A percentile compares a stretch with the other conserved stretches of the same genome.
Evolutionary conservation across 208 protist species (phyloP).

Genomic region (Leptomonas seymouri): DNA sequence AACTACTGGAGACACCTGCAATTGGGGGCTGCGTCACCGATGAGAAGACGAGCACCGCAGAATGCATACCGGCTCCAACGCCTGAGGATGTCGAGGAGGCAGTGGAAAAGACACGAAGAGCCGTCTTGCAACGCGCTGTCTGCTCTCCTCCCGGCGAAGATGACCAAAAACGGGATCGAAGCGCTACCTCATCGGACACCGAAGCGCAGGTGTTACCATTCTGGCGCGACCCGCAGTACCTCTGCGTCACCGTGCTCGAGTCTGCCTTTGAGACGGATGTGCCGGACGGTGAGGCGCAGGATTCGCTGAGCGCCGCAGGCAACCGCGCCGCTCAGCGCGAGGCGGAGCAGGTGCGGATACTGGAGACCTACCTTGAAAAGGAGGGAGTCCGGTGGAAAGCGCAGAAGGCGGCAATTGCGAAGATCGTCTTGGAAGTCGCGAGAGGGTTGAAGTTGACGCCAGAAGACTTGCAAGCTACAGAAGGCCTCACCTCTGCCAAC

Average conservation of each 20-base stretch:
- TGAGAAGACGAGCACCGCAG: not conserved
- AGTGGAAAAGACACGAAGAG: constrained; percentile 35
- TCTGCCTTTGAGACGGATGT: constrained; percentile 76
- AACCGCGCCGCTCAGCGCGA: constrained; percentile 48
- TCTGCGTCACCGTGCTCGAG: constrained; percentile 84
- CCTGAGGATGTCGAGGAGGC: constrained; percentile 35
- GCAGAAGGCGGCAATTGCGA: constrained; percentile 74
- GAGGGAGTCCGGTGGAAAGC: constrained; percentile 61
- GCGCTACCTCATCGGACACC: not conserved
- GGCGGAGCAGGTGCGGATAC: constrained; percentile 52
- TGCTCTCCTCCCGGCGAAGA: not conserved
- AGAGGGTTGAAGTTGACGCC: constrained; percentile 48
- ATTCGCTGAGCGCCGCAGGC: constrained; percentile 38
- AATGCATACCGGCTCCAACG: constrained; percentile 22
- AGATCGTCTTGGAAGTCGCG: constrained; percentile 60
- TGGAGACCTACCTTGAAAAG: constrained; percentile 72
- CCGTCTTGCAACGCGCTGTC: constrained; percentile 18
- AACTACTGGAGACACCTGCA: not conserved
- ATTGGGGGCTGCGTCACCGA: too few species aligned
- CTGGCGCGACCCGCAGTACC: constrained; percentile 54
- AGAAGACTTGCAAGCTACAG: constrained; percentile 51
- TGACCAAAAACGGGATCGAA: not conserved
- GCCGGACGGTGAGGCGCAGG: constrained; percentile 35
- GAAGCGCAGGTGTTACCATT: constrained; percentile 24
- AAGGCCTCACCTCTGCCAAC: constrained; percentile 14